These are phyloP conservation scores for Penicillium sp. DNA, from an alignment of 2,329 filamentous ascomycete genomes.

Conservation along the genomic window DNA sequence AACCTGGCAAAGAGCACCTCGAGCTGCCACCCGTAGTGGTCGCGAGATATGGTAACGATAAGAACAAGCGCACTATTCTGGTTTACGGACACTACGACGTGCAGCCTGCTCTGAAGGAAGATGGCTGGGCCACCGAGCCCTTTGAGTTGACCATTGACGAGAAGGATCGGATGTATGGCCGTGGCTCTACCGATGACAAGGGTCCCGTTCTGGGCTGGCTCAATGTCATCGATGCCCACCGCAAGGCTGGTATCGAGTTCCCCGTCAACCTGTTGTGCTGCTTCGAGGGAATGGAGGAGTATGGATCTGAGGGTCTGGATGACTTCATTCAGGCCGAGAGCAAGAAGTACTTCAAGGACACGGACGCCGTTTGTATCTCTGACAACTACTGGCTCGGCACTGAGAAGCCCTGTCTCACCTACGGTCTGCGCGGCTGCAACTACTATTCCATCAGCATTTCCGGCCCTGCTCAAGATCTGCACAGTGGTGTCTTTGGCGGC, in stretches of 20 bases:
- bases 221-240: slow-evolving; percentile 96
- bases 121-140: slow-evolving; percentile 94
- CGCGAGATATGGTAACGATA: slow-evolving; percentile 86
- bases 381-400: slow-evolving; percentile 99
- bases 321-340: slow-evolving; percentile 90
- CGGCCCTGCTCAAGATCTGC: slow-evolving; percentile 87
- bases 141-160: slow-evolving; percentile 85
- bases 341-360: slow-evolving; percentile 91
- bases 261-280: slow-evolving; percentile 98
- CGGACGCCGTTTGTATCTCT: slow-evolving; percentile 95
- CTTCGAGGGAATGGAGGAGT: slow-evolving; percentile 99
- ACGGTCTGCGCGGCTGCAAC: slow-evolving; percentile 94
- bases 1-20: slow-evolving; percentile 85
- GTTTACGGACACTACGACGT: slow-evolving; percentile 99
- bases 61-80: slow-evolving; percentile 88
- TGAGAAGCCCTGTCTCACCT: slow-evolving; percentile 96
- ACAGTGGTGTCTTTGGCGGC: slow-evolving; percentile 95
- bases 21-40: slow-evolving; percentile 90
- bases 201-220: slow-evolving; percentile 95
- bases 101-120: slow-evolving; percentile 86
- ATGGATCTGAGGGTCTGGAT: slow-evolving; percentile 92
- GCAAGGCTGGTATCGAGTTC: slow-evolving; percentile 90
- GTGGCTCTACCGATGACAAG: slow-evolving; percentile 96
- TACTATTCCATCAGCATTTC: slow-evolving; percentile 93
- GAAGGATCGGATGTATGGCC: slow-evolving; percentile 92